Conservation (phyloP, 768 basidiomycete species). For the Tulasnella sp. region DNA sequence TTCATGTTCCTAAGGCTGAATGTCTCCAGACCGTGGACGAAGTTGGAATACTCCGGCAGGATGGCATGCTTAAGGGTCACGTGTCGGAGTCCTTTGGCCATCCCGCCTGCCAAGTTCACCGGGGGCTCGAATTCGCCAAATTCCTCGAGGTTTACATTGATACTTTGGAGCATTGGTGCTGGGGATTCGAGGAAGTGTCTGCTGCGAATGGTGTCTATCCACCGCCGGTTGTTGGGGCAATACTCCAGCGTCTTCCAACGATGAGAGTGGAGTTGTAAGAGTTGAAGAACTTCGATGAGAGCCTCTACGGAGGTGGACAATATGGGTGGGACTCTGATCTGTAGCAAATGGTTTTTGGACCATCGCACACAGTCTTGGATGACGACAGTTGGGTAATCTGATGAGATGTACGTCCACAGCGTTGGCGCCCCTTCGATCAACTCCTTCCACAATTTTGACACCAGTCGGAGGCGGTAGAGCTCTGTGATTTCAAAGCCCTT, state of each 20-base stretch:
- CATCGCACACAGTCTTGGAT: neutral
- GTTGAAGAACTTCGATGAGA: neutral
- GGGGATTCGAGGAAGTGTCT: neutral
- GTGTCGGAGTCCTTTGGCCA: neutral
- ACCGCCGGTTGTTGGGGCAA: neutral
- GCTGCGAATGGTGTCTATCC: neutral
- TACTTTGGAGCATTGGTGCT: neutral
- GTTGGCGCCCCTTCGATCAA: neutral
- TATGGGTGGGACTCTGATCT: neutral
- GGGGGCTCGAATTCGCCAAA: too few relatives aligned
- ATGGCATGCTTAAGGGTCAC: neutral
- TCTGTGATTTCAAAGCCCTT: too few relatives aligned
- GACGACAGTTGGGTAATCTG: neutral
- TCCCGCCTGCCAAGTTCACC: neutral
- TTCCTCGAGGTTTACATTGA: neutral
- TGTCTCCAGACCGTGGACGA: neutral
- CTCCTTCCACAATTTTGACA: neutral
- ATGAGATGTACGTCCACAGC: neutral
- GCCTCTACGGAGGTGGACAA: neutral
- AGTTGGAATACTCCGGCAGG: neutral
- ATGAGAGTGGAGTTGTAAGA: neutral
- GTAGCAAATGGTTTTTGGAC: neutral
- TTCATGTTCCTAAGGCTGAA: neutral
- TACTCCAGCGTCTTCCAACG: neutral
- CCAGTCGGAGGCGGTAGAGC: neutral